Evolutionary conservation across 345 rosid species (phyloP).

Genomic region (Rhizophora apiculata): DNA sequence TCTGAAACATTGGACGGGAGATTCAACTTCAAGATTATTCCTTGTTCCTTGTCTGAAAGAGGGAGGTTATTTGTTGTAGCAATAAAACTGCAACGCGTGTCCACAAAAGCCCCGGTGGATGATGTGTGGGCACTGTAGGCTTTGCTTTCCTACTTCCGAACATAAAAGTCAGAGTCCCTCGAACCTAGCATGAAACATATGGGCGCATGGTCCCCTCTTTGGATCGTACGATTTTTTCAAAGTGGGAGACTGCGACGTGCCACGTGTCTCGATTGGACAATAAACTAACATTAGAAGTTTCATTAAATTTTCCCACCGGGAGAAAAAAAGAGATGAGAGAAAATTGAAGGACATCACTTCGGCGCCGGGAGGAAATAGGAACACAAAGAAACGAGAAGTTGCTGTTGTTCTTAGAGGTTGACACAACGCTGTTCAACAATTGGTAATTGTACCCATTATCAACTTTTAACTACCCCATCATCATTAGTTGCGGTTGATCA

Average conservation of each 20-base stretch:
- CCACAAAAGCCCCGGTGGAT: too few species aligned
- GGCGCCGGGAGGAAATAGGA: not conserved
- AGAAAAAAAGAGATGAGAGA: not conserved
- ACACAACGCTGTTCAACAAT: too few species aligned
- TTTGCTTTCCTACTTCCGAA: not conserved
- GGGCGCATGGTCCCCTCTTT: conserved; percentile 1
- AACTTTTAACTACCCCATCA: too few species aligned
- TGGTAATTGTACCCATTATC: too few species aligned
- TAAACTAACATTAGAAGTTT: too few species aligned
- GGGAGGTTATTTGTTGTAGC: too few species aligned
- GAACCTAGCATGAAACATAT: not conserved
- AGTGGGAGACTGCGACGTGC: not conserved
- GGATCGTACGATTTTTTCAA: not conserved
- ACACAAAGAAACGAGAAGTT: too few species aligned
- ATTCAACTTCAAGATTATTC: too few species aligned
- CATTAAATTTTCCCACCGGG: not conserved
- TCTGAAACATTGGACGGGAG: too few species aligned
- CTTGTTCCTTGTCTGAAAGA: too few species aligned
- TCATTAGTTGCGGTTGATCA: not conserved
- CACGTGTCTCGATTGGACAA: not conserved
- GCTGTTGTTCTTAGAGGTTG: too few species aligned
- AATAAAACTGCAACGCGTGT: too few species aligned
- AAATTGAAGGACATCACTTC: not conserved
- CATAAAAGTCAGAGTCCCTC: not conserved
- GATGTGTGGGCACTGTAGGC: not conserved